Evolutionary conservation across 2,329 filamentous ascomycete genomes (phyloP).

Genomic region (Diaporthe helianthi): DNA sequence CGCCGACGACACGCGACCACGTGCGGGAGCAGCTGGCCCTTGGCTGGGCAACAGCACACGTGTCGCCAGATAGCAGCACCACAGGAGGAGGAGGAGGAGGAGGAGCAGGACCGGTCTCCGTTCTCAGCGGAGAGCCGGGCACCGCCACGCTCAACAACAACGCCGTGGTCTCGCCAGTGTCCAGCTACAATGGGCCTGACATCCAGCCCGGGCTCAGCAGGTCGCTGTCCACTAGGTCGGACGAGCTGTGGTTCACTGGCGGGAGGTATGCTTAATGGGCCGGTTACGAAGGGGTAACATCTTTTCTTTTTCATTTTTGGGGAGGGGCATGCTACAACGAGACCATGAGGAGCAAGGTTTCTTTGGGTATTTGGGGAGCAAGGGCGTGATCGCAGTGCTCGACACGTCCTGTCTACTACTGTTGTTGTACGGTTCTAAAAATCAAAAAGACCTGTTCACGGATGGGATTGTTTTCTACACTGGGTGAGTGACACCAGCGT

Average conservation of each 20-base stretch:
- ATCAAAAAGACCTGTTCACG: not conserved
- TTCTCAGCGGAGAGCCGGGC: constrained; percentile 38
- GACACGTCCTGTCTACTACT: not conserved
- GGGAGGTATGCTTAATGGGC: constrained; percentile 35
- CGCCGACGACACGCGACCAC: constrained; percentile 39
- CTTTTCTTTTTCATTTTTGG: too few relatives aligned
- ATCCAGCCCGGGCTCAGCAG: constrained; percentile 42
- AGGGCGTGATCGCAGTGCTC: constrained; percentile 4
- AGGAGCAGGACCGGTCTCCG: constrained; percentile 39
- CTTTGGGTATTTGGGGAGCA: not conserved
- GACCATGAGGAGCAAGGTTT: not conserved
- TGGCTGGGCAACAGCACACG: constrained; percentile 41
- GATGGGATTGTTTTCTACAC: not conserved
- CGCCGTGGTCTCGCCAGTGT: constrained; percentile 50
- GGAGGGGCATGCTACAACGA: not conserved
- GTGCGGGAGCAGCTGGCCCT: constrained; percentile 37
- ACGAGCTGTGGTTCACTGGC: constrained; percentile 47
- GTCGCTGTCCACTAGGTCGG: constrained; percentile 50
- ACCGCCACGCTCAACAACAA: constrained; percentile 29
- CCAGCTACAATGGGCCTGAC: constrained; percentile 41
- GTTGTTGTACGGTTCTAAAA: not conserved
- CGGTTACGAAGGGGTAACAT: not conserved
- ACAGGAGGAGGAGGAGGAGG: constrained; percentile 1
- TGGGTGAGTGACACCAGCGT: not conserved
- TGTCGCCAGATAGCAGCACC: constrained; percentile 28